Base-by-base conservation (phyloP, 2,329 filamentous ascomycete species). In the Pezicula rhizophila region DNA sequence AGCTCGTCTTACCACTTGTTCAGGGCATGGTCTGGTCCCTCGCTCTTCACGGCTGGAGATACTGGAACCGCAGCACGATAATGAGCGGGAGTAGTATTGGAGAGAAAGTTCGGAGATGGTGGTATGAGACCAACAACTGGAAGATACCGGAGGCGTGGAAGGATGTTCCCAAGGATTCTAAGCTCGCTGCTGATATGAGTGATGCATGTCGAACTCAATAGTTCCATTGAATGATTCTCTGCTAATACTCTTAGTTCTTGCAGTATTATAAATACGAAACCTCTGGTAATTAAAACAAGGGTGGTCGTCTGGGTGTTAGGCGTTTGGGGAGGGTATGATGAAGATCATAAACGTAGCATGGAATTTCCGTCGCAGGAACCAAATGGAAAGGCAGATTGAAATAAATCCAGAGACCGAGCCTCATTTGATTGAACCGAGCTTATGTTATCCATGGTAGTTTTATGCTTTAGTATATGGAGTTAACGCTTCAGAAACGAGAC, bases 91-190 rank as follows among this genome's bases (percentile, higher is more conserved):
- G 80, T 58, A 84, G 82, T 23, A 71, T 87, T 14, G 93, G 93
- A 18, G 89, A 87, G 6, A 80, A 79, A 57, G 71, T 93, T 43
- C 77, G 93, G 59, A 77, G 90, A 57, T 97, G 92, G 93, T 99
- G 93, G 92, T 96, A 89, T 73, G 80, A 79, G 18, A 87, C 95
- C 15, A 97, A 97, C 64, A 89, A 95, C 62, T 97, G 93, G 93
- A 75, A 77, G 43, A 68, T 92, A 49, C 85, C 85, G 11, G 58
- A 57, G 26, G 48, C 26, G 14, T 40, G 57, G 26, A 56, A 45
- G 39, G 46, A 51, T n/a, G 46, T 57, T 41, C 51, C 51, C 35
- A 55, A 47, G 20, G 53, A 61, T 51, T 46, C 49, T n/a, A 63
- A 64, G 48, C 48, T 70, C 40, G 66, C 68, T 37, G 60, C 60